Conservation (phyloP, 176 grass and related monocot species). For the Carex littledalei region DNA sequence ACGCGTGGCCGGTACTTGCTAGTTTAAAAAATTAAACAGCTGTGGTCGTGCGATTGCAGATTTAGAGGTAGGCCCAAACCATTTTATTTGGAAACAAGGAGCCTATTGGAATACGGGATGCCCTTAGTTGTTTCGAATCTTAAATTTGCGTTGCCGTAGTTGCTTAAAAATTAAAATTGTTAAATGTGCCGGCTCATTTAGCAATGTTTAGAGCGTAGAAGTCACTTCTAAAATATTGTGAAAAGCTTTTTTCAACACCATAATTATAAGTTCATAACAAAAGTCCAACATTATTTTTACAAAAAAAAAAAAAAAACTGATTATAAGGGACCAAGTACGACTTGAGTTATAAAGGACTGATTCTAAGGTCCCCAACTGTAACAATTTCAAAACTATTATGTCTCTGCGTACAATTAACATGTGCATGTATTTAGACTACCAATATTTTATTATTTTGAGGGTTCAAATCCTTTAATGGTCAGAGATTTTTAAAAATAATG, state of each 20-base stretch:
- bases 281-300: background rate
- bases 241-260: background rate
- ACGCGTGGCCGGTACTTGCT: no score
- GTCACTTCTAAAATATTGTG: background rate
- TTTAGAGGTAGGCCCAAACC: background rate
- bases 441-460: no score
- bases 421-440: no score
- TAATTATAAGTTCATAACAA: background rate
- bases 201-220: background rate
- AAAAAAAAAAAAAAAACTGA: no score
- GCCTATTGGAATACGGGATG: background rate
- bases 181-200: background rate
- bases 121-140: background rate
- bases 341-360: no score
- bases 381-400: no score
- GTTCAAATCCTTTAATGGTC: no score
- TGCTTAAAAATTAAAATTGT: background rate
- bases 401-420: no score
- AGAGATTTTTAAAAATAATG: no score
- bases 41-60: background rate
- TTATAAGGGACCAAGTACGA: no score
- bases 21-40: background rate
- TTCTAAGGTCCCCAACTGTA: no score
- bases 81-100: background rate
- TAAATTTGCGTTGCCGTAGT: background rate